Base-by-base conservation (phyloP, 306 rosid species). In the Cicer chorassanicum region DNA sequence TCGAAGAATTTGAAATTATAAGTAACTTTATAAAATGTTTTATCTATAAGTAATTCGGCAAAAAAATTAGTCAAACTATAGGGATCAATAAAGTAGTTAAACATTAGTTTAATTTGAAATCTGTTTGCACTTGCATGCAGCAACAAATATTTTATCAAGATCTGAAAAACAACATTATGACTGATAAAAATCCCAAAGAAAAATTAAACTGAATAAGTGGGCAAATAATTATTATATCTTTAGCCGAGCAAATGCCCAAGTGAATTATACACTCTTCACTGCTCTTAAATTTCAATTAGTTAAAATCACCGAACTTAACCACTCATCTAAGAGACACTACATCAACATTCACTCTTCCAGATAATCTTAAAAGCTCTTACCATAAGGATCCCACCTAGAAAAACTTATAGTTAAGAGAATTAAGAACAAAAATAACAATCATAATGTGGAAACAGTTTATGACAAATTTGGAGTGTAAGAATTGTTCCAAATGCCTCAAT, bases 401-500 rank as follows among this genome's bases (percentile, higher is more conserved):
- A 14, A 49, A 50, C 19, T 9, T 54, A 29, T 18, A 8, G 7
- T 16, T 10, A 14, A 43, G 12, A 41, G 42, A 43, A 39, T 50
- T 40, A 13, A 18, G 8, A 65, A 59, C 14, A 48, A 69, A 48
- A 69, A 34, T 45, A 8, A 3, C 64, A 7, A 12, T 61, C 6
- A n/a, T 57, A 12, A 2, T 11, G 40, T 10, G 9, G 16, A 60
- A 44, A 76, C 69, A 76, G 65, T 70, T 45, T 60, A 24, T 64
- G 14, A 12, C 19, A 11, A 16, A 62, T 38, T 16, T 51, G 45
- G 67, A 48, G 51, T 45, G 41, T 65, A 44, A 77, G 68, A 74
- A 62, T 69, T 76, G 51, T 65, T 73, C 70, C 79, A 66, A 53
- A 57, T 42, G 65, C 51, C 46, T 43, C 9, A 38, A 45, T 38